Evolutionary conservation across 768 basidiomycete species (phyloP).

Genomic region (Lyophyllum decastes): DNA sequence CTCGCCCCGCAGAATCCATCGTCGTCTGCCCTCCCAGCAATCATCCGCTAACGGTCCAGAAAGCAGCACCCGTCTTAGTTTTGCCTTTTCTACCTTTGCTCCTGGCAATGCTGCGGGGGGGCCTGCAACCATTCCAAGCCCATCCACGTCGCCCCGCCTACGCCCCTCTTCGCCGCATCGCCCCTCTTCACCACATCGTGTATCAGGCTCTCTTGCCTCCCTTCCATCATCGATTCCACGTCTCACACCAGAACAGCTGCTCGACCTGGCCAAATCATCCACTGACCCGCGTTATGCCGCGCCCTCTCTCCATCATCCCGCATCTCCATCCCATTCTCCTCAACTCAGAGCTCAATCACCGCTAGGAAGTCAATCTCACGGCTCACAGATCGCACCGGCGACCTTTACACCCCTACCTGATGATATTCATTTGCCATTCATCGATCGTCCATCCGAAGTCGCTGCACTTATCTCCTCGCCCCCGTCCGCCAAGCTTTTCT

Average conservation of each 20-base stretch:
- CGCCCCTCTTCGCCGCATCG: constrained; percentile 51
- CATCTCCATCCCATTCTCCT: constrained; percentile 19
- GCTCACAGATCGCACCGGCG: constrained; percentile 38
- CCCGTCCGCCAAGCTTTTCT: constrained; percentile 71
- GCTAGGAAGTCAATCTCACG: constrained; percentile 7
- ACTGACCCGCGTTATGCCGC: constrained; percentile 36
- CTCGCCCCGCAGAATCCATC: constrained; percentile 20
- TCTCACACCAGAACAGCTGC: constrained; percentile 71
- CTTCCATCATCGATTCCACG: constrained; percentile 40
- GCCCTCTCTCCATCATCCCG: constrained; percentile 19
- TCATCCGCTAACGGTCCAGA: constrained; percentile 22
- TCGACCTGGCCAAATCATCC: constrained; percentile 70
- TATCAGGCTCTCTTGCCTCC: constrained; percentile 25
- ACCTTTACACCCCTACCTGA: constrained; percentile 77
- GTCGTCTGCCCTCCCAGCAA: constrained; percentile 20
- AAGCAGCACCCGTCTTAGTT: constrained; percentile 34
- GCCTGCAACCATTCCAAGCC: constrained; percentile 31
- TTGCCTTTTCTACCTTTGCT: constrained; percentile 67
- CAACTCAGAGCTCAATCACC: constrained; percentile 22
- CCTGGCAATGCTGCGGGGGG: constrained; percentile 17
- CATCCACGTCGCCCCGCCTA: constrained; percentile 45
- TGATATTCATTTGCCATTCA: constrained; percentile 82
- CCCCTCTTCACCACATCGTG: constrained; percentile 34
- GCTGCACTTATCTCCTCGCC: constrained; percentile 60
- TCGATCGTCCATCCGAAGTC: constrained; percentile 82